Percentiles rank a stretch among this genome's conserved stretches.
These are phyloP conservation scores for Rutstroemia sp. DNA, from an alignment of 2,329 filamentous ascomycete species.

Conservation along the genomic window DNA sequence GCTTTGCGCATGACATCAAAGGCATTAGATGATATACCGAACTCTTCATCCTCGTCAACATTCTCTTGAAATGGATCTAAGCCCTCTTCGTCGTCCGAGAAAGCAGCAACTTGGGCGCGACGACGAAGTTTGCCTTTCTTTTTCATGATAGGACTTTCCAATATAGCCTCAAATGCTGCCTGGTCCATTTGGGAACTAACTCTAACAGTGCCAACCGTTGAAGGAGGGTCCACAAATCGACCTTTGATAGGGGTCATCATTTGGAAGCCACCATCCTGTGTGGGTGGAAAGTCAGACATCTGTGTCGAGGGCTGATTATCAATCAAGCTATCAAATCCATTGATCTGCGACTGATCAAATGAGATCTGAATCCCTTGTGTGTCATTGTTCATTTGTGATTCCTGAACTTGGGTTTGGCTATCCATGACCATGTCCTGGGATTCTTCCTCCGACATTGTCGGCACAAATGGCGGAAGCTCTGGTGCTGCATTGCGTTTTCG, in stretches of 20 bases:
- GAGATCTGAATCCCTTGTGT: constrained; percentile 42
- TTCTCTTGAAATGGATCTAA: constrained; percentile 15
- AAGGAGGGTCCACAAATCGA: constrained; percentile 56
- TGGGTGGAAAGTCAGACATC: constrained; percentile 63
- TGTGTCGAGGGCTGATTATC: constrained; percentile 45
- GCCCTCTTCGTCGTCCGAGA: constrained; percentile 31
- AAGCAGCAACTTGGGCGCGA: constrained; percentile 35
- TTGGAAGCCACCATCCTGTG: constrained; percentile 74
- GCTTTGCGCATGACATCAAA: constrained; percentile 58
- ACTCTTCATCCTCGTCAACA: constrained; percentile 26
- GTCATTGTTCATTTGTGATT: constrained; percentile 34
- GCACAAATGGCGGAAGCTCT: constrained; percentile 37
- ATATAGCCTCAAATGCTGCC: constrained; percentile 31
- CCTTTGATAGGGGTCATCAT: constrained; percentile 63
- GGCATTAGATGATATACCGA: constrained; percentile 31
- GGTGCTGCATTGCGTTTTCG: constrained; percentile 42
- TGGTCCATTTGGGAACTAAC: constrained; percentile 29
- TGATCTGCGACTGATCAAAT: constrained; percentile 53
- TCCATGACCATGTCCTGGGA: constrained; percentile 40
- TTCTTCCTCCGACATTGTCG: constrained; percentile 34
- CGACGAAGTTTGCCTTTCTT: constrained; percentile 51
- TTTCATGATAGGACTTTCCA: constrained; percentile 60
- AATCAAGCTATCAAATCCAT: constrained; percentile 50
- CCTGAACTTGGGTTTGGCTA: constrained; percentile 37
- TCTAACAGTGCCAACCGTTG: constrained; percentile 65